These are phyloP conservation scores for Exsudoporus floridanus DNA, from an alignment of 1,284 basidiomycete genomes.

Conservation along the genomic window DNA sequence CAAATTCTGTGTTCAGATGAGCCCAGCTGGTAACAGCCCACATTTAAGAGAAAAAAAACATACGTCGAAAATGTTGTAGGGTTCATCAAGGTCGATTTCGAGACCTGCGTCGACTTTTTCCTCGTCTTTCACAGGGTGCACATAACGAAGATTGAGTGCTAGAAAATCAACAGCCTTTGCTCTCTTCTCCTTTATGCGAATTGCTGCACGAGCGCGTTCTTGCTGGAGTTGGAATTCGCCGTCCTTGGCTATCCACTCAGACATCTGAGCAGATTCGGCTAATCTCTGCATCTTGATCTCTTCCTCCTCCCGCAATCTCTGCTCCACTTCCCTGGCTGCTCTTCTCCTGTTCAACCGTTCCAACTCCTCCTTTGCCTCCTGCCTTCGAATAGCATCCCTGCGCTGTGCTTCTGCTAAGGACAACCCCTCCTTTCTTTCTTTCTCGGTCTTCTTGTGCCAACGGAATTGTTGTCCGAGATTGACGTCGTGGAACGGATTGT, in stretches of 20 bases:
- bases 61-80: slow-evolving; percentile 94
- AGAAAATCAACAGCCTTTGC: slow-evolving; percentile 96
- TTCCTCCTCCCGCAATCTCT: slow-evolving; percentile 87
- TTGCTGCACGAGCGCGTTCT: slow-evolving; percentile 85
- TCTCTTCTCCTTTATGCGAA: slow-evolving; percentile 92
- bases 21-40: not conserved
- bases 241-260: slow-evolving; percentile 96
- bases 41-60: not conserved
- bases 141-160: slow-evolving; percentile 89
- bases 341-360: slow-evolving; percentile 88
- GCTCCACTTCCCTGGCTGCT: slow-evolving; percentile 90
- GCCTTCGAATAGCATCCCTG: slow-evolving; percentile 77
- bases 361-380: slow-evolving; percentile 94
- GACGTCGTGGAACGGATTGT: slow-evolving; percentile 97
- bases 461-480: slow-evolving; percentile 94
- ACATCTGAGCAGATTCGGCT: slow-evolving; percentile 95
- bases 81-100: slow-evolving; percentile 98
- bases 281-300: slow-evolving; percentile 84
- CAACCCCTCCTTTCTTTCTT: slow-evolving; percentile 88
- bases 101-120: slow-evolving; percentile 79
- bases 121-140: slow-evolving; percentile 66
- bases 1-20: slow-evolving; percentile 63
- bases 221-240: slow-evolving; percentile 98
- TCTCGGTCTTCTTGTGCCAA: slow-evolving; percentile 98
- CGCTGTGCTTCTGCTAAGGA: slow-evolving; percentile 77